Evolutionary conservation across 2,329 filamentous ascomycete species (phyloP).

Genomic region (Ascochyta rabiei): DNA sequence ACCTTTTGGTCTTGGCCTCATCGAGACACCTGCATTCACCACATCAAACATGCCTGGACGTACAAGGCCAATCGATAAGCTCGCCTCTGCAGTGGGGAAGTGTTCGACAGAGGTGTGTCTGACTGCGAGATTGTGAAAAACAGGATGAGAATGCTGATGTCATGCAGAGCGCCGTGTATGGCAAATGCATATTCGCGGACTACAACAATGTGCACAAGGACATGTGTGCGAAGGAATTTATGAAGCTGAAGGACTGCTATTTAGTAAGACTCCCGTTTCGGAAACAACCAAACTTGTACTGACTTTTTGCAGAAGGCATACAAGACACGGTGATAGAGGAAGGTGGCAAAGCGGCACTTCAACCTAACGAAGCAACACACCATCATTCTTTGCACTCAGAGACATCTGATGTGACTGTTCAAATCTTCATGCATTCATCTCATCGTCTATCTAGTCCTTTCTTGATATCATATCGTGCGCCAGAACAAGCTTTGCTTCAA

Average conservation of each 20-base stretch:
- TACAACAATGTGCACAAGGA: slow-evolving; percentile 91
- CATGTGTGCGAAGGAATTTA: slow-evolving; percentile 85
- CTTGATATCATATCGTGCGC: slow-evolving; percentile 19
- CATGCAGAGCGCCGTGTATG: slow-evolving; percentile 77
- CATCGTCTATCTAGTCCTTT: slow-evolving; percentile 23
- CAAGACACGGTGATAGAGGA: slow-evolving; percentile 34
- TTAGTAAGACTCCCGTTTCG: slow-evolving; percentile 62
- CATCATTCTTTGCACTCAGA: not conserved
- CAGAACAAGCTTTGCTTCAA: slow-evolving; percentile 6
- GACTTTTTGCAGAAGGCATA: slow-evolving; percentile 30
- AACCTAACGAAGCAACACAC: not conserved
- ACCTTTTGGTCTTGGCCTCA: slow-evolving; percentile 14
- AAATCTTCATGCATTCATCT: slow-evolving; percentile 19
- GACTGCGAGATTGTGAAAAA: not conserved
- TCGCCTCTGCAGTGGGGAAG: slow-evolving; percentile 68
- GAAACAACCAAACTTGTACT: not conserved
- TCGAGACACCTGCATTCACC: slow-evolving; percentile 10
- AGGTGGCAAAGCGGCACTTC: not conserved
- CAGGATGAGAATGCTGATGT: slow-evolving; percentile 10
- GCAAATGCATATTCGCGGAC: slow-evolving; percentile 87
- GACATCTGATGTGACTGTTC: not conserved
- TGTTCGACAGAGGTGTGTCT: slow-evolving; percentile 67
- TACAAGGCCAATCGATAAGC: slow-evolving; percentile 70
- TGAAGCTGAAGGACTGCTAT: slow-evolving; percentile 85
- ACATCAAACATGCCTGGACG: slow-evolving; percentile 41